Percentiles rank a stretch among this genome's conserved stretches.
Evolutionary conservation across 2,329 filamentous ascomycete species (phyloP).

Genomic region (Huntiella moniliformis): DNA sequence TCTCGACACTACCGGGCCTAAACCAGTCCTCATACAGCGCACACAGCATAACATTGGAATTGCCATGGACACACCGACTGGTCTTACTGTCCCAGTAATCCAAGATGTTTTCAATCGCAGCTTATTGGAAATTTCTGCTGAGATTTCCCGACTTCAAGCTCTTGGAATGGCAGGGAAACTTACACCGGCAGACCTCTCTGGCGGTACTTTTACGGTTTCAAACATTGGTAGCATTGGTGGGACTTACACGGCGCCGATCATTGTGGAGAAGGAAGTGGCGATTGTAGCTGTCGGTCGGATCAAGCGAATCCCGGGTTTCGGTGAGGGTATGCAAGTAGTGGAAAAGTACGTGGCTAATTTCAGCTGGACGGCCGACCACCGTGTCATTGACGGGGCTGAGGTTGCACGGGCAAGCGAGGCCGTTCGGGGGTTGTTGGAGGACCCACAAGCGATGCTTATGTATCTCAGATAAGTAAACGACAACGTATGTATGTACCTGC

Average conservation of each 20-base stretch:
- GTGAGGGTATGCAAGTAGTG: constrained; percentile 37
- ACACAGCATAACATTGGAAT: constrained; percentile 86
- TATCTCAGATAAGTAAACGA: constrained; percentile 41
- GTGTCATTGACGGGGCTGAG: constrained; percentile 85
- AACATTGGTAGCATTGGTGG: constrained; percentile 95
- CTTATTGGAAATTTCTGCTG: constrained; percentile 58
- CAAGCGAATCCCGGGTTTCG: constrained; percentile 63
- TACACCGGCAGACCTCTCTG: constrained; percentile 52
- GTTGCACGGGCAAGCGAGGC: constrained; percentile 79
- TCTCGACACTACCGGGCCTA: constrained; percentile 45
- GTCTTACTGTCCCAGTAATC: constrained; percentile 81
- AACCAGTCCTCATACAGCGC: constrained; percentile 60
- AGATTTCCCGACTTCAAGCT: constrained; percentile 53
- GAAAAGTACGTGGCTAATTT: constrained; percentile 71
- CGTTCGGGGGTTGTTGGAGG: constrained; percentile 60
- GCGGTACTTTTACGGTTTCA: constrained; percentile 85
- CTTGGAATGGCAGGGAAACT: constrained; percentile 62
- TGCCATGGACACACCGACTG: constrained; percentile 80
- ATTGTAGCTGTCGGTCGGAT: constrained; percentile 79
- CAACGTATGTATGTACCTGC: background rate
- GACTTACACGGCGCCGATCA: constrained; percentile 76
- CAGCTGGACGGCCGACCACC: constrained; percentile 91
- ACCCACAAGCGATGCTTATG: constrained; percentile 73
- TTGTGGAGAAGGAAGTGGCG: constrained; percentile 77
- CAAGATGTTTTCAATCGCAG: constrained; percentile 62